Evolutionary conservation across 2,329 filamentous ascomycete genomes (phyloP), one percentile per base, ranked within the genome.

Genomic region (Neoscytalidium dimidiatum): DNA sequence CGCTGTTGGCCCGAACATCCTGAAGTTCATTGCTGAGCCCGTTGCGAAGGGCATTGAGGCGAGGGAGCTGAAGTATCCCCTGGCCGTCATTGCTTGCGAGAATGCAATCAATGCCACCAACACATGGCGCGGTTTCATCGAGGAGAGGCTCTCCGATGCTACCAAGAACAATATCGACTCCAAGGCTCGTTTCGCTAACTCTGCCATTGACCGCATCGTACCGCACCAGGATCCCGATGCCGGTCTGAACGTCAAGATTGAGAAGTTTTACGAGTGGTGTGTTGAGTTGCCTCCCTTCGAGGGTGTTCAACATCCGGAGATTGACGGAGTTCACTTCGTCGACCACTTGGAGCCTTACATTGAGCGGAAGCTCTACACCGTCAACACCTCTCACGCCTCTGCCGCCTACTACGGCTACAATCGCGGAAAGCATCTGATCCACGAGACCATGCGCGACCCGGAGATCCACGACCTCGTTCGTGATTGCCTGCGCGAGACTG

Each of bases 251-350:
- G 95, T 99, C 70, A 94, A 90, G 74, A 93, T 99, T 53, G 95
- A 99, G 85, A 95, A 95, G 82, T 99, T 98, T 85, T 97, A 92
- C 82, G 95, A 99, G 83, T 99, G 95, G 95, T 94, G 95, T 43
- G 94, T 99, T 60, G 95, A 99, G 76, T 83, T 88, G 77, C 90
- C 88, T 49, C 94, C 94, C 2, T 97, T 98, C 79, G 74, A 77
- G 68, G 86, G 89, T 68, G 82, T 85, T 67, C 84, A 85, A 62
- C 85, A 87, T 71, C 94, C 93, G 5, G 80, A 86, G 19, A 94
- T 99, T 74, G 80, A 95, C 70, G 94, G 94, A 66, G 90, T 98
- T 77, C 91, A 96, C 82, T 97, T 92, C 88, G 95, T 98, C 66
- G 88, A 92, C 69, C 86, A 98, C 81, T 88, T 99, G 31, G 86